A percentile compares a stretch with the other conserved stretches of the same genome.
phyloP scores from a whole-genome alignment of 257 asterid species.

The Primulina huaijiensis region DNA sequence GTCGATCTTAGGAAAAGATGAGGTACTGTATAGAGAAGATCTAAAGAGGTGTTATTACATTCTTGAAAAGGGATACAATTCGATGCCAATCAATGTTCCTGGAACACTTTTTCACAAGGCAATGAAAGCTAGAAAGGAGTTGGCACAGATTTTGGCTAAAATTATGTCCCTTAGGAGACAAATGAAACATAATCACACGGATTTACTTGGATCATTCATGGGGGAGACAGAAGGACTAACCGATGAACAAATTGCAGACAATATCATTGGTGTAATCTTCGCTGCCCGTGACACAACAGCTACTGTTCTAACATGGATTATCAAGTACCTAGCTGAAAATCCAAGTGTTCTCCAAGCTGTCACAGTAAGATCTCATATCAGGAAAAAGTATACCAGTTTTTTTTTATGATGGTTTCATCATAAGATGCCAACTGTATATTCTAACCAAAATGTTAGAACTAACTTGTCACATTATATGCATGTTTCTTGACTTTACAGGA shows the following conservation, averaged over 20 bases:
- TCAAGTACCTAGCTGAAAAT: conserved; percentile 73
- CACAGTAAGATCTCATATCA: conserved; percentile 45
- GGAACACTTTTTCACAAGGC: conserved; percentile 73
- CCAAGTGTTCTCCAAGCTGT: conserved; percentile 64
- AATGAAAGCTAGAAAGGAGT: conserved; percentile 67
- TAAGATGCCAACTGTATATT: no score
- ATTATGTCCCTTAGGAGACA: conserved; percentile 46
- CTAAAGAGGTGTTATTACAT: conserved; percentile 64
- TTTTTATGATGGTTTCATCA: neutral
- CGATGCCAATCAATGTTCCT: conserved; percentile 66
- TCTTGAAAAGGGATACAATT: conserved; percentile 74
- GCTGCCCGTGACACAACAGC: conserved; percentile 85
- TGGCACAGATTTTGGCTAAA: conserved; percentile 52
- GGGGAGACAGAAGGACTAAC: conserved; percentile 52
- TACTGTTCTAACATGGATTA: conserved; percentile 69
- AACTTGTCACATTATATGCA: neutral
- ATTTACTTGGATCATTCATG: conserved; percentile 70
- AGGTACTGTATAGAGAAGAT: conserved; percentile 59
- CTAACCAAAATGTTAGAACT: neutral
- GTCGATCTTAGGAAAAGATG: conserved; percentile 70
- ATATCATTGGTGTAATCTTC: conserved; percentile 66
- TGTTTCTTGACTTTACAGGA: conserved; percentile 36
- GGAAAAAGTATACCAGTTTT: neutral
- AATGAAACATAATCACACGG: conserved; percentile 37
- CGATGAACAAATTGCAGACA: conserved; percentile 72